Conservation (phyloP, 176 grass and related monocot species). For the Tillandsia fasciculata region DNA sequence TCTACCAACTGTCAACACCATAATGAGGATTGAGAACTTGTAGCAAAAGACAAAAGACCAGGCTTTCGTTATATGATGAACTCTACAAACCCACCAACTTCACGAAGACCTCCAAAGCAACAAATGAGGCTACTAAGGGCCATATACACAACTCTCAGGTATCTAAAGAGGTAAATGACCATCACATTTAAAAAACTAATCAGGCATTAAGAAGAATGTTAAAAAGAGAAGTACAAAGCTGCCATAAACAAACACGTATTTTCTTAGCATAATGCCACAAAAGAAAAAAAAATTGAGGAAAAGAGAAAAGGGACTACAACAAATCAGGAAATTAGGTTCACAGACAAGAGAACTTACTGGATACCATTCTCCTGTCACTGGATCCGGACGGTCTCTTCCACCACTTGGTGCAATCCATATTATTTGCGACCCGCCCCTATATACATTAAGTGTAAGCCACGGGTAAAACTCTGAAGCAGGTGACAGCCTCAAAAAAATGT, state of each 20-base stretch:
- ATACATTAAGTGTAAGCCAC: neutral
- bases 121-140: too few species aligned
- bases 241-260: neutral
- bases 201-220: neutral
- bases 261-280: neutral
- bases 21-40: neutral
- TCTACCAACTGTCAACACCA: neutral
- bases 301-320: neutral
- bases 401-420: conserved; percentile 99
- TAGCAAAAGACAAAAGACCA: too few species aligned
- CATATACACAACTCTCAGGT: too few species aligned
- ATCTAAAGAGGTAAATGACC: neutral
- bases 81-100: too few species aligned
- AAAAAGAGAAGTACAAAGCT: neutral
- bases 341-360: conserved; percentile 44
- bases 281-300: neutral
- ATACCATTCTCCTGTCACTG: conserved; percentile 69
- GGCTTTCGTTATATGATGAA: too few species aligned
- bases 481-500: neutral
- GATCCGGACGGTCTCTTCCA: conserved; percentile 85
- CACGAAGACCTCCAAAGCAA: too few species aligned
- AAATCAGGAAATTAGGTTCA: neutral
- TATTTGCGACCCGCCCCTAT: conserved; percentile 75
- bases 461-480: neutral
- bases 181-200: neutral